Base-by-base conservation (phyloP, 2,329 filamentous ascomycete species). In the Aspergillus candidus region DNA sequence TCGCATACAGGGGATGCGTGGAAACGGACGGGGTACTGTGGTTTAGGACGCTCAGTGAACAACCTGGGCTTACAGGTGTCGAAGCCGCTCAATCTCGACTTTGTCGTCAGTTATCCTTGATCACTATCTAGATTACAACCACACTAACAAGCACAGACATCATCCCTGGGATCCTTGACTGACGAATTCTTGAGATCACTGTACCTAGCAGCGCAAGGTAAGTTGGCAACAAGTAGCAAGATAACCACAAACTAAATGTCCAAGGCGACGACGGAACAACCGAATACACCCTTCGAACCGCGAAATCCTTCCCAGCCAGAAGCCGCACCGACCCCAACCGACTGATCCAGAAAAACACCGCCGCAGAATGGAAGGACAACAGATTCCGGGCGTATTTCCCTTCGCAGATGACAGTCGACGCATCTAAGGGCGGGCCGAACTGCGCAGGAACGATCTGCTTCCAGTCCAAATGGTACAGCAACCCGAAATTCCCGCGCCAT, bases 401-500 rank as follows among this genome's bases (percentile, higher is more conserved):
- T 3, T 88, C 84, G 1, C 66, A 78, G 10, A 67, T 82, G 14
- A 94, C 88, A 0, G 83, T 94, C 3, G 59, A 63, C 8, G 61
- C 66, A 27, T 89, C 85, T 56, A 78, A 72, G 49, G 84, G 82
- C 27, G 86, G 84, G 2, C 70, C 65, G 44, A 63, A 67, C 44
- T 81, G 71, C 33, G 93, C 80, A 15, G 91, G 91, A 7, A 94
- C 90, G 0, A 89, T 97, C 47, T 94, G 85, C 58, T 76, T 93
- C 47, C 78, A 84, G 48, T 69, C 76, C 7, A 82, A 79, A 49
- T 89, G 83, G 81, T 97, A 84, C 76, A 72, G 82, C 34, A 69
- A 76, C 1, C 49, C 74, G 2, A 78, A 71, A 0, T 97, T 97
- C 56, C 91, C 91, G 4, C 76, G 73, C 34, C 66, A 78, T 33